These are phyloP conservation scores for Lenwebbia sp. DNA, from an alignment of 345 rosid genomes.

Conservation along the genomic window DNA sequence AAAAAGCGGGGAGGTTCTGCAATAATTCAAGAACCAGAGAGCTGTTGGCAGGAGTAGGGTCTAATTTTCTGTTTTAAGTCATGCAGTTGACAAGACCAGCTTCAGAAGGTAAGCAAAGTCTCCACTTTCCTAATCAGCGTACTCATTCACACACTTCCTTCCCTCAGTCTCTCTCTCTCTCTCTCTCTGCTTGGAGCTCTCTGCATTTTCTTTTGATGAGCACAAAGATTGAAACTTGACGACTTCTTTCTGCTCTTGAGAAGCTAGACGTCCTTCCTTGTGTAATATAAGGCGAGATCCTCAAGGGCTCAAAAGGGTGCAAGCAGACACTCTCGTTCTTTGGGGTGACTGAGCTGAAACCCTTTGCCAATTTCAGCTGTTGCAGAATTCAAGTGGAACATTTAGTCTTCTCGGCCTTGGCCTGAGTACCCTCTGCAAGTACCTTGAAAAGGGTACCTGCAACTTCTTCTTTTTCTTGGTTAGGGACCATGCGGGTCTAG, in stretches of 20 bases:
- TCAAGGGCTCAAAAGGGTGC: neutral
- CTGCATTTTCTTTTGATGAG: slow-evolving; percentile 4
- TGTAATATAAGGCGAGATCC: neutral
- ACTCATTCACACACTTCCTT: neutral
- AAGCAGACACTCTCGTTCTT: slow-evolving; percentile 1
- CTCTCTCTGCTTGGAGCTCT: neutral
- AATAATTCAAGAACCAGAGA: neutral
- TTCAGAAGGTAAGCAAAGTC: slow-evolving; percentile 30
- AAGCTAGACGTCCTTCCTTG: slow-evolving; percentile 8
- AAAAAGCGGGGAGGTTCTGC: neutral
- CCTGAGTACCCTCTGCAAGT: slow-evolving; percentile 31
- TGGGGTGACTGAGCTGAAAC: slow-evolving; percentile 27
- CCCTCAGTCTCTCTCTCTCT: neutral
- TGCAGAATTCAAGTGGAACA: slow-evolving; percentile 24
- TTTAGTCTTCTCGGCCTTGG: slow-evolving; percentile 29
- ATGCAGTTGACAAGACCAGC: neutral
- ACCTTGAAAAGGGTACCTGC: slow-evolving; percentile 11
- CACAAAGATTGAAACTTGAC: slow-evolving; percentile 42
- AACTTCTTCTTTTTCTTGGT: neutral
- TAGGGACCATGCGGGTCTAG: neutral
- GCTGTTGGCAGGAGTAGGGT: neutral
- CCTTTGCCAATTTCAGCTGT: slow-evolving; percentile 24
- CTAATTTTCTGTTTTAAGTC: neutral
- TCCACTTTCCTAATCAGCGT: neutral
- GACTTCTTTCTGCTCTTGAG: slow-evolving; percentile 38